Evolutionary conservation across 2,329 filamentous ascomycete genomes (phyloP).

Genomic region (Biscogniauxia sp.): DNA sequence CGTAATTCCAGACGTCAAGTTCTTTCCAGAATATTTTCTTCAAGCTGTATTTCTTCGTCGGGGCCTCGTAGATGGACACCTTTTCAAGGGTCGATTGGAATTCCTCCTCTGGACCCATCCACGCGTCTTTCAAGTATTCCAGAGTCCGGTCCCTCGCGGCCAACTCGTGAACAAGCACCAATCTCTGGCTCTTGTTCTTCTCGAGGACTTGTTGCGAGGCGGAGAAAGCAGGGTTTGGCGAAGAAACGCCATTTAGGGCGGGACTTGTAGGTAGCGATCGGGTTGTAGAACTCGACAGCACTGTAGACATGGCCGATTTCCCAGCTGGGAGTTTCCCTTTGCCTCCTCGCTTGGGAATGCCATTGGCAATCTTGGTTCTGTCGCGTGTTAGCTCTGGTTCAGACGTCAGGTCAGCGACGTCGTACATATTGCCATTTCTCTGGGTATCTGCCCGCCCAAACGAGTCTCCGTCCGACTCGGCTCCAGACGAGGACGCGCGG

Average conservation of each 20-base stretch:
- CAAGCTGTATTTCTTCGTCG: slow-evolving; percentile 52
- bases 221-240: slow-evolving; percentile 51
- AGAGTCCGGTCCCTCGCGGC: slow-evolving; percentile 52
- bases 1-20: slow-evolving; percentile 62
- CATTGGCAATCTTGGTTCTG: slow-evolving; percentile 40
- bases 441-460: slow-evolving; percentile 8
- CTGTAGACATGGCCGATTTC: slow-evolving; percentile 42
- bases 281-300: slow-evolving; percentile 40
- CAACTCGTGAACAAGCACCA: slow-evolving; percentile 58
- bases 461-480: slow-evolving; percentile 36
- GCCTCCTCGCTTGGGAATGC: slow-evolving; percentile 22
- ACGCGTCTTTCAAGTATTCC: slow-evolving; percentile 48
- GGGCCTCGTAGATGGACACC: slow-evolving; percentile 51
- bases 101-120: slow-evolving; percentile 52
- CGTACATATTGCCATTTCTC: slow-evolving; percentile 46
- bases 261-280: slow-evolving; percentile 55
- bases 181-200: slow-evolving; percentile 52
- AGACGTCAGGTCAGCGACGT: slow-evolving; percentile 5
- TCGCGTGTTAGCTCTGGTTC: slow-evolving; percentile 30
- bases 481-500: slow-evolving; percentile 38
- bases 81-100: slow-evolving; percentile 55
- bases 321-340: slow-evolving; percentile 31
- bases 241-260: slow-evolving; percentile 51
- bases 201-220: slow-evolving; percentile 52
- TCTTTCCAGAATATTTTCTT: slow-evolving; percentile 61